Conservation (phyloP, 805 yeast species). For the Nakazawaea laoshanensis region DNA sequence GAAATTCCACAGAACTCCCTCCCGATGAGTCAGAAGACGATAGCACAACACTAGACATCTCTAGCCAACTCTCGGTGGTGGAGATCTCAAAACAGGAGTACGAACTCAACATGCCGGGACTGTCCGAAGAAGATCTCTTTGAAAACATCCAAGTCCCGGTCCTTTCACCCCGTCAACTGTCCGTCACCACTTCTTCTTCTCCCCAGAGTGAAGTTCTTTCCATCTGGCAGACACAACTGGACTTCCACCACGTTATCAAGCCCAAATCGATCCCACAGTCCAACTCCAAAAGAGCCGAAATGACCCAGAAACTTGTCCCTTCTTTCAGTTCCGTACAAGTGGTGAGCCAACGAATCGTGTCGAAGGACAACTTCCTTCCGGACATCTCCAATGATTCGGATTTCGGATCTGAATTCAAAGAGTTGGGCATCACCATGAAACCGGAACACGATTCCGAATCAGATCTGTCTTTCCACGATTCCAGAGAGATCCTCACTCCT, state of each 20-base stretch:
- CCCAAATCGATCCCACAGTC: slow-evolving; percentile 2
- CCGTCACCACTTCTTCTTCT: slow-evolving; percentile 17
- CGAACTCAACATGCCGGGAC: slow-evolving; percentile 22
- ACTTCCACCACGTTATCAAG: slow-evolving; percentile 13
- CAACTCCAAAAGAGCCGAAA: background rate
- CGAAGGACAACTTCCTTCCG: slow-evolving; percentile 28
- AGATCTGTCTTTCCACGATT: slow-evolving; percentile 9
- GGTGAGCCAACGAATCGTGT: slow-evolving; percentile 3
- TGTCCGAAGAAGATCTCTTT: slow-evolving; percentile 25
- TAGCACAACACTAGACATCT: slow-evolving; percentile 9
- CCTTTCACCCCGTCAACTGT: background rate
- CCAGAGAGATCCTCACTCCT: background rate
- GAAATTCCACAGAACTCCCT: slow-evolving; percentile 33
- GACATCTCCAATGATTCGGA: slow-evolving; percentile 41
- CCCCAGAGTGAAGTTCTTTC: slow-evolving; percentile 20
- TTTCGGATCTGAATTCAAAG: slow-evolving; percentile 33
- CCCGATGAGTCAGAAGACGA: slow-evolving; percentile 19
- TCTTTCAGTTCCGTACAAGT: background rate
- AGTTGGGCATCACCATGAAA: slow-evolving; percentile 18
- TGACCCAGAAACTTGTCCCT: background rate
- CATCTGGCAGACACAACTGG: slow-evolving; percentile 25
- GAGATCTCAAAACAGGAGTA: slow-evolving; percentile 3
- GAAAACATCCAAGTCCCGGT: background rate
- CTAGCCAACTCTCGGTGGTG: background rate
- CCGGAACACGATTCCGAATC: slow-evolving; percentile 13